A percentile compares a stretch with the other conserved stretches of the same genome.
phyloP scores from a whole-genome alignment of 371 early-diverging fungal species.

The Apophysomyces ossiformis region DNA sequence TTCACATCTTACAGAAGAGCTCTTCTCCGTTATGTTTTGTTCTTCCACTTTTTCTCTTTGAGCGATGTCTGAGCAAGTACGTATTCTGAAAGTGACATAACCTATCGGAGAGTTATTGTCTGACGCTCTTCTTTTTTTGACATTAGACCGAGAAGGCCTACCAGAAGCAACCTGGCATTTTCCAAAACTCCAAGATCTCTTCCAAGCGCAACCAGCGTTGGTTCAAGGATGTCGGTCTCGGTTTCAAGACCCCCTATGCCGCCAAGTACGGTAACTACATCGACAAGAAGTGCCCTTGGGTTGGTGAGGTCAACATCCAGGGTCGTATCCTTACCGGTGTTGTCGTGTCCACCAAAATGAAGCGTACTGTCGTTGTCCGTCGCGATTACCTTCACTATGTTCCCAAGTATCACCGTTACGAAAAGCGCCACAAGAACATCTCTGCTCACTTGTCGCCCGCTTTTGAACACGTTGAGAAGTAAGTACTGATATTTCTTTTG shows the following conservation, averaged over 20 bases:
- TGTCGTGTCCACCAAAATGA: slow-evolving; percentile 98
- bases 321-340: slow-evolving; percentile 97
- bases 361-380: slow-evolving; percentile 96
- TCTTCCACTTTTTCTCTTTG: slow-evolving; percentile 38
- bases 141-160: slow-evolving; percentile 80
- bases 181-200: slow-evolving; percentile 86
- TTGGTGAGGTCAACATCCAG: slow-evolving; percentile 95
- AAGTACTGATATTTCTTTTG: slow-evolving; percentile 23
- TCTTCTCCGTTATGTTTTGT: not conserved
- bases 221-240: slow-evolving; percentile 98
- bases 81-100: slow-evolving; percentile 16
- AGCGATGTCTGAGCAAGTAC: slow-evolving; percentile 54
- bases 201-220: slow-evolving; percentile 82
- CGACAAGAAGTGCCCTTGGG: slow-evolving; percentile 99
- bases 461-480: slow-evolving; percentile 88
- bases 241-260: slow-evolving; percentile 98
- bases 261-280: slow-evolving; percentile 96
- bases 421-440: slow-evolving; percentile 99
- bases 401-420: slow-evolving; percentile 99
- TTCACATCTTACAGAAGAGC: too few species aligned
- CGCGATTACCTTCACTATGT: slow-evolving; percentile 99
- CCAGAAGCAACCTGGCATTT: slow-evolving; percentile 96
- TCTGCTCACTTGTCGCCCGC: slow-evolving; percentile 97
- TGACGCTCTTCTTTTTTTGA: not conserved
- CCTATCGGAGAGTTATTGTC: not conserved